Conservation (phyloP, 2,329 filamentous ascomycete genomes). For the Aspergillus piperis region DNA sequence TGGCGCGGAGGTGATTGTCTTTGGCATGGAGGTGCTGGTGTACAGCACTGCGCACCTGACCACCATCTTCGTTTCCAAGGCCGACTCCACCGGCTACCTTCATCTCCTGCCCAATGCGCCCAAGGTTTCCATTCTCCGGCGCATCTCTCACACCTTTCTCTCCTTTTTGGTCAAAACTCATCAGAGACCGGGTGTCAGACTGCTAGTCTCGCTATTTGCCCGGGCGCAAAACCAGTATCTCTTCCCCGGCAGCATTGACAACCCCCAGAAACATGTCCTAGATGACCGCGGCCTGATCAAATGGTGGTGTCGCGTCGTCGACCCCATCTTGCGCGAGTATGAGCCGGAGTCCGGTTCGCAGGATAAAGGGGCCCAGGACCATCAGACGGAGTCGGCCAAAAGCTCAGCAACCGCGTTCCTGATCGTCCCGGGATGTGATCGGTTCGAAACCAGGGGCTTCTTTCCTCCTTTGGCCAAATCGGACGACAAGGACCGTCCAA, state of each 20-base stretch:
- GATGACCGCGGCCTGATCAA: constrained; percentile 87
- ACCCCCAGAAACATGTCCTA: constrained; percentile 82
- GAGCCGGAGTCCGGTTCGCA: constrained; percentile 43
- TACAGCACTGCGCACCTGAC: constrained; percentile 80
- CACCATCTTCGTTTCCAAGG: constrained; percentile 93
- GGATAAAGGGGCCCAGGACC: constrained; percentile 31
- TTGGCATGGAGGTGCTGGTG: constrained; percentile 84
- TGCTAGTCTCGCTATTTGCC: constrained; percentile 87
- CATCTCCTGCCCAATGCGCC: constrained; percentile 62
- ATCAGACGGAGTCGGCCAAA: constrained; percentile 32
- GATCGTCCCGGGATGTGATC: constrained; percentile 82
- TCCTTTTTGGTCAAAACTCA: constrained; percentile 70
- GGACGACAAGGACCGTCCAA: constrained; percentile 39
- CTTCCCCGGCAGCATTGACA: constrained; percentile 87
- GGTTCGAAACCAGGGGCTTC: constrained; percentile 76
- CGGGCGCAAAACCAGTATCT: constrained; percentile 90
- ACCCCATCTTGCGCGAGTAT: constrained; percentile 66
- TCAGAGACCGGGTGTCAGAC: constrained; percentile 64
- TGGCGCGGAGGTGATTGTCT: constrained; percentile 63
- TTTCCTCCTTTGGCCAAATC: constrained; percentile 59
- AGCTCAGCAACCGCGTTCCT: constrained; percentile 71
- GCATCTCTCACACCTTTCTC: constrained; percentile 74
- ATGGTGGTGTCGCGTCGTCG: constrained; percentile 92
- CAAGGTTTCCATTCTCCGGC: constrained; percentile 67
- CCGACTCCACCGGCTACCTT: constrained; percentile 91